phyloP scores from a whole-genome alignment of 306 rosid species.

The barrel medic (Medicago truncatula) region MtrunA17r5.0-ANR NC_053048.1:34027501-34028000 shows the following conservation, averaged over 20 bases:
- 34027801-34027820: not conserved
- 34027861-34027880: not conserved
- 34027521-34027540: not conserved
- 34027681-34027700: not conserved
- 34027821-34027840: not conserved
- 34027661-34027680: not conserved
- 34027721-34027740: not conserved
- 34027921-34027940: not conserved
- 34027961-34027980: not conserved
- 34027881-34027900: not conserved
- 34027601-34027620: not conserved
- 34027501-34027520: not conserved
- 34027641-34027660: not conserved
- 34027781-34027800: not conserved
- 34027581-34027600: conserved; percentile 10
- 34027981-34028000: not conserved
- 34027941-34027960: no score
- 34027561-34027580: not conserved
- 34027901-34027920: not conserved
- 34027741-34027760: not conserved
- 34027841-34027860: not conserved
- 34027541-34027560: not conserved
- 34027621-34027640: not conserved
- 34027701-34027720: not conserved
- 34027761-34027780: not conserved